A percentile compares a stretch with the other conserved stretches of the same genome.
phyloP scores from a whole-genome alignment of 345 rosid genomes.

The Balakata baccata region DNA sequence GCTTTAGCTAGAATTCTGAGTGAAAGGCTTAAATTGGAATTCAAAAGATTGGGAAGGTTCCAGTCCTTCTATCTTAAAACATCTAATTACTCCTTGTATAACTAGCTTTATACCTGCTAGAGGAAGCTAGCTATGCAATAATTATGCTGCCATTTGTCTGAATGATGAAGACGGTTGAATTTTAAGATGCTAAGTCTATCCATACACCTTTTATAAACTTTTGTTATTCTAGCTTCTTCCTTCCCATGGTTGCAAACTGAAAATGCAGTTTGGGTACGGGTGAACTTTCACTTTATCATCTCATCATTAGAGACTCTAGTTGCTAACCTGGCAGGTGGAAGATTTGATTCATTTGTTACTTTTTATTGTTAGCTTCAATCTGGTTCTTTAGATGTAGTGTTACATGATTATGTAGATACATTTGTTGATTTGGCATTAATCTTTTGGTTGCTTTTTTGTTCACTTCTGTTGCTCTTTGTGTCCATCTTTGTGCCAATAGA shows the following conservation, averaged over 20 bases:
- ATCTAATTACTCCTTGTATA: background rate
- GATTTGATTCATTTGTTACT: too few relatives aligned
- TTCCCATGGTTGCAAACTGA: background rate
- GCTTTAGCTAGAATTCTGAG: background rate
- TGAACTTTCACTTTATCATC: background rate
- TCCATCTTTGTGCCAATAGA: conserved; percentile 35
- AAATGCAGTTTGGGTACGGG: background rate
- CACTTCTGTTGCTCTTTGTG: background rate
- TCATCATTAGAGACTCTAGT: background rate
- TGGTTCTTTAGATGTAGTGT: background rate
- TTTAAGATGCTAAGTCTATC: background rate
- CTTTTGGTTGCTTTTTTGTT: conserved; percentile 1
- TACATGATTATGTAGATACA: background rate
- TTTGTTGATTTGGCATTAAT: background rate
- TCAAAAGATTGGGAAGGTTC: background rate
- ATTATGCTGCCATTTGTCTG: background rate
- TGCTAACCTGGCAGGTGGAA: background rate
- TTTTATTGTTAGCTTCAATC: background rate
- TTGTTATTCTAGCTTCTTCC: background rate
- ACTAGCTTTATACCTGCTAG: background rate
- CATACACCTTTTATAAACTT: background rate
- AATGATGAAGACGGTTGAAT: background rate
- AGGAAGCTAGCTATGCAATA: background rate
- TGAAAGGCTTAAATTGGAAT: background rate
- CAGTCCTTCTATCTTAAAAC: too few relatives aligned